Evolutionary conservation across 148 eudicot genomes (phyloP).

Genomic region (Suaeda aralocaspica): DNA sequence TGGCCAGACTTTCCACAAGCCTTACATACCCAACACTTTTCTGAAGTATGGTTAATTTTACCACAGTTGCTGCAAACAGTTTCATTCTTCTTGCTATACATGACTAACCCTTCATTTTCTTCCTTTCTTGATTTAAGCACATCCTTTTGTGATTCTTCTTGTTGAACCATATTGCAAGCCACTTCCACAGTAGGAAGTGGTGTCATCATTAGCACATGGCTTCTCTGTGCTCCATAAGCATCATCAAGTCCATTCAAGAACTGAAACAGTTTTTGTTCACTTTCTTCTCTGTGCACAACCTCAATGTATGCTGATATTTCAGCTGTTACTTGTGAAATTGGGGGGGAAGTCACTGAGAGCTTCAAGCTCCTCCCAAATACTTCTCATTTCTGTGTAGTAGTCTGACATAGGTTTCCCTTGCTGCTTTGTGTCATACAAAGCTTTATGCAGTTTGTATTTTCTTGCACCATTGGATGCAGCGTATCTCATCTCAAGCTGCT

Average conservation of each 20-base stretch:
- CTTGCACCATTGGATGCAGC: background rate
- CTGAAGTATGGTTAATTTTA: background rate
- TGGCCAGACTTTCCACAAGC: background rate
- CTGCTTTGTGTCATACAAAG: too few species aligned
- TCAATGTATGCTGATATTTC: background rate
- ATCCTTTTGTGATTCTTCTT: background rate
- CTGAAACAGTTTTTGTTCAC: background rate
- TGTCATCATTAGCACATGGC: background rate
- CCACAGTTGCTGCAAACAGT: background rate
- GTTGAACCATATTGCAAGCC: background rate
- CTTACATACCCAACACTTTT: too few species aligned
- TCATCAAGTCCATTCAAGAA: background rate
- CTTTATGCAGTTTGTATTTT: too few species aligned
- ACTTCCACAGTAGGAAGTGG: background rate
- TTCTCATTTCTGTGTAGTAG: background rate
- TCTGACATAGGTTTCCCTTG: background rate
- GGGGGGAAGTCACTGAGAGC: background rate
- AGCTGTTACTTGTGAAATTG: background rate
- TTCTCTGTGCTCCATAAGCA: background rate
- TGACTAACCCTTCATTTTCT: background rate
- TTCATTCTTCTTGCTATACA: background rate
- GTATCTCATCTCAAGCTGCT: background rate
- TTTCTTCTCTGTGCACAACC: background rate
- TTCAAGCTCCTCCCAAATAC: background rate
- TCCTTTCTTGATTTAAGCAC: background rate